Percentiles rank a stretch among this genome's conserved stretches.
These are phyloP conservation scores for Pharnaceum exiguum DNA, from an alignment of 148 eudicot genomes.

Conservation along the genomic window DNA sequence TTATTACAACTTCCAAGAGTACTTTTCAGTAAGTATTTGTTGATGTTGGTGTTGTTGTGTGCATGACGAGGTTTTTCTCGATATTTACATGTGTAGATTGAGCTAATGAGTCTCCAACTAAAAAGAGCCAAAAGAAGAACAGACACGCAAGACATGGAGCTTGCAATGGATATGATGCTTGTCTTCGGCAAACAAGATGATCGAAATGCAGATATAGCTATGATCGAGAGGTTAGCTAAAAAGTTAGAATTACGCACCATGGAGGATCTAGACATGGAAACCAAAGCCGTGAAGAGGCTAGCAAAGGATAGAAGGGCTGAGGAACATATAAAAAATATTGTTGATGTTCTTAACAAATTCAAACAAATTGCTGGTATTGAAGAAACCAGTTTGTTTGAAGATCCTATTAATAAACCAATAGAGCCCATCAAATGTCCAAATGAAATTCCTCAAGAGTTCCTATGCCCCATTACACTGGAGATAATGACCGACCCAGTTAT, in stretches of 20 bases:
- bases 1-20: too few relatives aligned
- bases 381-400: constrained; percentile 28
- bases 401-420: constrained; percentile 20
- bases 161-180: constrained; percentile 55
- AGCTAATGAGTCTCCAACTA: constrained; percentile 51
- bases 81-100: constrained; percentile 34
- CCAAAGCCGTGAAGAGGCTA: constrained; percentile 40
- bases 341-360: constrained; percentile 48
- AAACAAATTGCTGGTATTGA: constrained; percentile 59
- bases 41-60: too few relatives aligned
- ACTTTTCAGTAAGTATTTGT: too few relatives aligned
- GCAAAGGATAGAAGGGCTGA: constrained; percentile 40
- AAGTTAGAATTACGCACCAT: constrained; percentile 39
- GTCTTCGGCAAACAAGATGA: constrained; percentile 39
- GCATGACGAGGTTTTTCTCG: not conserved
- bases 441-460: constrained; percentile 66
- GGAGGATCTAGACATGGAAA: constrained; percentile 53
- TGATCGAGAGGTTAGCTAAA: constrained; percentile 52
- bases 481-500: constrained; percentile 86
- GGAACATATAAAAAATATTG: constrained; percentile 40
- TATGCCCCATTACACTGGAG: constrained; percentile 77
- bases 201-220: constrained; percentile 44
- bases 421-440: constrained; percentile 29
- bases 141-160: constrained; percentile 75
- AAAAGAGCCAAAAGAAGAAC: constrained; percentile 54